Percentiles rank a stretch among this genome's conserved stretches.
phyloP scores from a whole-genome alignment of 2,329 filamentous ascomycete species.

The Westerdykella sp. region DNA sequence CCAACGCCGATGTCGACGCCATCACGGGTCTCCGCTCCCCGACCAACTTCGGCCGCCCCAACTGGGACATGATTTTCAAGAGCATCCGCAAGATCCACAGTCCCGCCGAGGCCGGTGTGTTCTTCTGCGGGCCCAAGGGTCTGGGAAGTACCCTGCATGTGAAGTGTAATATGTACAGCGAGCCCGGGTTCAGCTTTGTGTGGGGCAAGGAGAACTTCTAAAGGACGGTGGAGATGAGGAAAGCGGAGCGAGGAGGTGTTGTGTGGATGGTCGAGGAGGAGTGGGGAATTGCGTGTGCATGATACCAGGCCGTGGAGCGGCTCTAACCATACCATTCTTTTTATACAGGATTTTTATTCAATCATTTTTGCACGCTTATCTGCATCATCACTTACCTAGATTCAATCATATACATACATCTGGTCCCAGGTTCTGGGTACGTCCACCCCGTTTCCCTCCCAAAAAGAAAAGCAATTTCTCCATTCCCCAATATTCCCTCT shows the following conservation, averaged over 20 bases:
- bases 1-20: constrained; percentile 74
- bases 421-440: too few relatives aligned
- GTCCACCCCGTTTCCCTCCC: too few relatives aligned
- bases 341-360: too few relatives aligned
- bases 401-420: too few relatives aligned
- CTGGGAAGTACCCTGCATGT: constrained; percentile 70
- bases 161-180: constrained; percentile 83
- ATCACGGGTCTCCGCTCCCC: constrained; percentile 77
- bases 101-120: constrained; percentile 40
- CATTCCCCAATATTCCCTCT: too few relatives aligned
- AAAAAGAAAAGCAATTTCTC: too few relatives aligned
- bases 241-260: too few relatives aligned
- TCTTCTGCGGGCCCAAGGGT: constrained; percentile 81
- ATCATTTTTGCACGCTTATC: too few relatives aligned
- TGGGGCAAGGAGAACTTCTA: constrained; percentile 68
- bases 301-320: background rate
- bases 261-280: background rate
- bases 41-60: constrained; percentile 79
- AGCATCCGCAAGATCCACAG: constrained; percentile 65
- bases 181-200: constrained; percentile 64
- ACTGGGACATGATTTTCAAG: constrained; percentile 87
- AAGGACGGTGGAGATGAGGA: constrained; percentile 11
- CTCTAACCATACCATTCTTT: too few relatives aligned
- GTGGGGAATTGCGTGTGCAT: background rate
- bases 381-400: too few relatives aligned